These are phyloP conservation scores for Wickerhamiella kurtzmanii DNA, from an alignment of 805 yeast genomes.

Conservation along the genomic window DNA sequence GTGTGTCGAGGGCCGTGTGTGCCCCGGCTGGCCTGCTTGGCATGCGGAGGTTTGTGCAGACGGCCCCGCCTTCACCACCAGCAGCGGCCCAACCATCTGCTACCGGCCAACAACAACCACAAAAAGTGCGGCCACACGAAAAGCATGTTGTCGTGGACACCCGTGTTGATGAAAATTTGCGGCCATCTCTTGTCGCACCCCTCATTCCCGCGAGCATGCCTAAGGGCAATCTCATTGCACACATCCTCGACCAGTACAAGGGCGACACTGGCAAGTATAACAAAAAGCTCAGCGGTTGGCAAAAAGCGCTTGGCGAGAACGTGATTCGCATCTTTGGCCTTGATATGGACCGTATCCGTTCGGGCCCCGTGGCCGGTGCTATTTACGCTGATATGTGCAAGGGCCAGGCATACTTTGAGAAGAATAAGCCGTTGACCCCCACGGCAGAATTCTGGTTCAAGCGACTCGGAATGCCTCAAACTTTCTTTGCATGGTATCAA, in stretches of 20 bases:
- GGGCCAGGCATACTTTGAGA: conserved; percentile 44
- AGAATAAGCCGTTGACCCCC: conserved; percentile 33
- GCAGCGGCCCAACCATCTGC: too few species aligned
- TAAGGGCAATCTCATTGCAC: conserved; percentile 20
- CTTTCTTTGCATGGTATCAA: conserved; percentile 95
- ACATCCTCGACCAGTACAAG: conserved; percentile 22
- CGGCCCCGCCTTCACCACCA: background rate
- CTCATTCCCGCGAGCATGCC: conserved; percentile 11
- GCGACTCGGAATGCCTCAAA: conserved; percentile 64
- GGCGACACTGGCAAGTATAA: conserved; percentile 18
- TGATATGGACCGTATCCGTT: conserved; percentile 84
- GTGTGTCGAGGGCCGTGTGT: too few species aligned
- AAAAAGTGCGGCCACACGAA: conserved; percentile 13
- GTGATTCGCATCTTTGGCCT: conserved; percentile 39
- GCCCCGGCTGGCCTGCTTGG: too few species aligned
- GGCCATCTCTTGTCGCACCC: conserved; percentile 17
- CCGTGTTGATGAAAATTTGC: conserved; percentile 12
- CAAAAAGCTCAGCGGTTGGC: conserved; percentile 22
- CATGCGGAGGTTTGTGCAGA: background rate
- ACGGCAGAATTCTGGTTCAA: conserved; percentile 78
- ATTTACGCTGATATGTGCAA: conserved; percentile 78
- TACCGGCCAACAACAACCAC: background rate
- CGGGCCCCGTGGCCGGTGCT: conserved; percentile 91
- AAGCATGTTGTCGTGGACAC: conserved; percentile 20
- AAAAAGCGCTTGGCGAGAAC: conserved; percentile 22